Evolutionary conservation across 1,284 basidiomycete species (phyloP), one percentile per base, ranked within the genome.

Genomic region (Ceratobasidium theobromae): DNA sequence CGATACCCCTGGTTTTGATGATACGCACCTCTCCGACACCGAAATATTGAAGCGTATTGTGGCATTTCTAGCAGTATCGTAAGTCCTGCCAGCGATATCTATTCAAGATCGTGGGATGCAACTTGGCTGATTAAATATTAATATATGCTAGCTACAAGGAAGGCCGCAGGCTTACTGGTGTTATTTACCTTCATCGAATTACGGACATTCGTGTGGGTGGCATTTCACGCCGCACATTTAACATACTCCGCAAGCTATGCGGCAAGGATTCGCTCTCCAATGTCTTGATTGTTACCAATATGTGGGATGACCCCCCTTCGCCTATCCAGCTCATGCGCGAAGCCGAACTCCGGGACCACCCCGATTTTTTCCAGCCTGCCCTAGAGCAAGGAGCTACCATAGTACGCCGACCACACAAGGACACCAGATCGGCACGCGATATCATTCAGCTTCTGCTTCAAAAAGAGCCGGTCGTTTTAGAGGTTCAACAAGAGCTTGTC

Each of bases 241-340:
- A 68, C 21, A 71, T 75, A 70, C 74, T 76, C 52, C 70, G 68
- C 1, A 68, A 72, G 12, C 69, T 76, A 3, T 69, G 68, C 54
- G 67, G 68, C 12, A 18, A 40, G n/a, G 27, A 52, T 4, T 64
- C 66, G 23, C 38, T 69, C 21, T 33, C 53, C 27, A 74, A 73
- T 53, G 71, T 72, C 33, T 18, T 71, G 8, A 67, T 74, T 45
- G 72, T 71, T 18, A 74, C 73, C 18, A 74, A 64, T 41, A 72
- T 74, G 72, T 74, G 73, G 73, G 41, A 21, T 8, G 27, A 53
- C 27, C 51, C 53, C 25, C 52, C 51, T 2, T 18, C 53, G 1
- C 12, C 18, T 11, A 23, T 4, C 21, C 18, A 41, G 33, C 38
- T 53, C 25, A 11, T 33, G 6, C 43, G 65, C 12, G 53, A 66